A percentile compares a stretch with the other conserved stretches of the same genome.
These are phyloP conservation scores for Spencermartinsiella europaea DNA, from an alignment of 805 yeast genomes.

Conservation along the genomic window DNA sequence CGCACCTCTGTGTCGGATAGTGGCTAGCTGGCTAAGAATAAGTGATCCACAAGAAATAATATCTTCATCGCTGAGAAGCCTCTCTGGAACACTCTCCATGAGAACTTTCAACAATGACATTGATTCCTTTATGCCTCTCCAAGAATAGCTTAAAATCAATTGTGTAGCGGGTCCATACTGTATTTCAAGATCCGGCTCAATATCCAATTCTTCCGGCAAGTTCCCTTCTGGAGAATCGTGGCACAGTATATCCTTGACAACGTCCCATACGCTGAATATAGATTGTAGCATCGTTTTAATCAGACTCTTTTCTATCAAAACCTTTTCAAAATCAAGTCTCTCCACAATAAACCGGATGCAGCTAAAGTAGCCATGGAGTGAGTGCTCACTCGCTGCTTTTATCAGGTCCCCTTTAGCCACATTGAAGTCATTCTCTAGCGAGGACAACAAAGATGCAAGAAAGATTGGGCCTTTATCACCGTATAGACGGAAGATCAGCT, in stretches of 20 bases:
- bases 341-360: slow-evolving; percentile 47
- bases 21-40: slow-evolving; percentile 60
- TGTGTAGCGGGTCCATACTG: slow-evolving; percentile 36
- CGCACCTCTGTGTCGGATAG: slow-evolving; percentile 86
- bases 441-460: slow-evolving; percentile 31
- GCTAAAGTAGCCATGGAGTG: slow-evolving; percentile 67
- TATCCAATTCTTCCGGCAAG: slow-evolving; percentile 39
- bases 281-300: slow-evolving; percentile 13
- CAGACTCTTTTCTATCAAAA: slow-evolving; percentile 20
- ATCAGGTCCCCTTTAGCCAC: slow-evolving; percentile 35
- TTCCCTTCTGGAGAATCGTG: slow-evolving; percentile 71
- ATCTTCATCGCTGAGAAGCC: slow-evolving; percentile 24
- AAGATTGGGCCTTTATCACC: slow-evolving; percentile 22
- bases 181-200: slow-evolving; percentile 21
- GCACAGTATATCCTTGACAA: slow-evolving; percentile 46
- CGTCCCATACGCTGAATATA: slow-evolving; percentile 39
- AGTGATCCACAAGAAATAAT: slow-evolving; percentile 46
- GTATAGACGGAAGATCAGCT: slow-evolving; percentile 41
- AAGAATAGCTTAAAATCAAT: slow-evolving; percentile 57
- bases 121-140: slow-evolving; percentile 81
- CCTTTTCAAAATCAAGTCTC: slow-evolving; percentile 19
- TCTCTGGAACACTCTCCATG: slow-evolving; percentile 31
- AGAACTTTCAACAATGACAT: slow-evolving; percentile 48
- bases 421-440: slow-evolving; percentile 33
- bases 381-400: slow-evolving; percentile 42